These are phyloP conservation scores for Neoscytalidium dimidiatum DNA, from an alignment of 2,329 filamentous ascomycete species.

Conservation along the genomic window DNA sequence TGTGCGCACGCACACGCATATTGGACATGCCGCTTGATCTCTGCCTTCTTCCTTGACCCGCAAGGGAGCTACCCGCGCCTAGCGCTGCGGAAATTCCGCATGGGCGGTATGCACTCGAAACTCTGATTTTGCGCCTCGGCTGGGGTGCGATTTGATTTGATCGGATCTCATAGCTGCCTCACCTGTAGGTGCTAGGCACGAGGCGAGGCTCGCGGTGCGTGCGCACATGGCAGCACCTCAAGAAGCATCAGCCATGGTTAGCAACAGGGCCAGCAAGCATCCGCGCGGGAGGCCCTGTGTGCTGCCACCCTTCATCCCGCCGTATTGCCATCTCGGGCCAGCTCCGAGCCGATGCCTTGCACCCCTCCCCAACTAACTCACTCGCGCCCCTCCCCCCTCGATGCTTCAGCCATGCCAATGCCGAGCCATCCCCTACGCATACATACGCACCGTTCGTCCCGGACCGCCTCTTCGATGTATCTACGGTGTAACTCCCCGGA, in stretches of 20 bases:
- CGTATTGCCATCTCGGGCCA: background rate
- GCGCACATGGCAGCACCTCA: too few species aligned
- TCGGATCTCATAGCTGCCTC: background rate
- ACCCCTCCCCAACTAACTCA: background rate
- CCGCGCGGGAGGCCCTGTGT: background rate
- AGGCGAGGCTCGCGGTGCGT: too few species aligned
- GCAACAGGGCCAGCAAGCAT: background rate
- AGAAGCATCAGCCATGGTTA: too few species aligned
- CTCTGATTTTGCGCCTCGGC: background rate
- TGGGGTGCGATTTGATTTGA: background rate
- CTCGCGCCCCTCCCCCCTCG: background rate
- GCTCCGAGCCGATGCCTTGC: background rate
- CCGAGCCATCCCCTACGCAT: background rate
- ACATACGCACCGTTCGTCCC: background rate
- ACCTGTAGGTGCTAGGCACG: background rate
- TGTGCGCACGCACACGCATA: background rate
- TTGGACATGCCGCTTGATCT: too few species aligned
- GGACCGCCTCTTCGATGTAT: slow-evolving; percentile 10
- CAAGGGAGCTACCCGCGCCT: background rate
- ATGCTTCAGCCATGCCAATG: background rate
- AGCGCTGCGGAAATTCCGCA: background rate
- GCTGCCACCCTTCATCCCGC: background rate
- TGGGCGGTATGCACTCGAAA: background rate
- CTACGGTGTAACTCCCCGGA: slow-evolving; percentile 12
- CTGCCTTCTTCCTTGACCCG: background rate